These are phyloP conservation scores for Cylindrotheca fusiformis DNA, from an alignment of 108 stramenopile genomes.

Conservation along the genomic window DNA sequence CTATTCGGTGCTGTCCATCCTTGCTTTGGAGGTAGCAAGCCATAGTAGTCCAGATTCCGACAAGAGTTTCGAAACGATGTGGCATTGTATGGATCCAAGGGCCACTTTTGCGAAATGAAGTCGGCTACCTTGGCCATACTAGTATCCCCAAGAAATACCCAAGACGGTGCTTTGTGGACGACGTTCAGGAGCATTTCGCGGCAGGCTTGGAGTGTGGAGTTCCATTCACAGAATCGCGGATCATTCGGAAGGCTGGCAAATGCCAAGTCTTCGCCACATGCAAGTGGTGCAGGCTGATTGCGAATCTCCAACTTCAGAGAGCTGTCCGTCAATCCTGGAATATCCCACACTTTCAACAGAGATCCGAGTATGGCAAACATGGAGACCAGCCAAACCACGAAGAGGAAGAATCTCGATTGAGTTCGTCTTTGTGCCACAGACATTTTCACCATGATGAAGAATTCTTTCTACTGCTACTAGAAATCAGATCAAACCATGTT, in stretches of 20 bases:
- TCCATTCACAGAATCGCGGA: constrained; percentile 16
- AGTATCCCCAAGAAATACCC: constrained; percentile 25
- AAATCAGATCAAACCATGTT: no score
- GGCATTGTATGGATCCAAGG: background rate
- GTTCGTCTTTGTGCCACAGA: background rate
- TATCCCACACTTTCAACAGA: no score
- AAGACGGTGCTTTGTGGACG: constrained; percentile 5
- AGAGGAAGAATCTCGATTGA: background rate
- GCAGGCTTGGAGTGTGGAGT: constrained; percentile 3
- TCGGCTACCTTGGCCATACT: constrained; percentile 12
- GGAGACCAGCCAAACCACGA: no score
- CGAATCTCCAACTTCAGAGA: no score
- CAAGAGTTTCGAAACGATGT: constrained; percentile 14
- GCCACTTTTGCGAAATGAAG: constrained; percentile 16
- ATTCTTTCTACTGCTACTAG: background rate
- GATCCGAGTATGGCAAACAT: no score
- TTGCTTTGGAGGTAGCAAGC: constrained; percentile 12
- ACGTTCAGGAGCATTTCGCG: background rate
- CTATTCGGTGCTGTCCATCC: constrained; percentile 15
- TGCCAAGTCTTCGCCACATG: no score
- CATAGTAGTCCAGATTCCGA: constrained; percentile 16
- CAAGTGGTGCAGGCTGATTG: no score
- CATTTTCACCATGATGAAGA: constrained; percentile 1
- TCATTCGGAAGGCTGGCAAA: no score
- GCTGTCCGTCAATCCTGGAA: no score